phyloP scores from a whole-genome alignment of 2,329 filamentous ascomycete genomes.

The Fusarium nisikadoi region DNA sequence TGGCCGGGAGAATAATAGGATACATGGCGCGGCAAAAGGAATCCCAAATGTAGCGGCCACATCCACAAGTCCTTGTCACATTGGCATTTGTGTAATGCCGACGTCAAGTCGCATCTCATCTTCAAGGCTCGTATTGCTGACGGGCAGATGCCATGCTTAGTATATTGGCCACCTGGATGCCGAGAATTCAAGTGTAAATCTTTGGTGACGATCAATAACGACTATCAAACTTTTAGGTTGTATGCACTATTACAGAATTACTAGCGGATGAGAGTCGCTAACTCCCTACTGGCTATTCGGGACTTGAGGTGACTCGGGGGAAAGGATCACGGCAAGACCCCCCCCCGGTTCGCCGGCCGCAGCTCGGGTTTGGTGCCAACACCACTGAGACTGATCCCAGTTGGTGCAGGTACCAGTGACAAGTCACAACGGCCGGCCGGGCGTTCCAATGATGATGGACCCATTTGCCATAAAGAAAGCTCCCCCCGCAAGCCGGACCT shows the following conservation, averaged over 20 bases:
- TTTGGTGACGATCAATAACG: conserved; percentile 25
- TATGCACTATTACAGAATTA: conserved; percentile 2
- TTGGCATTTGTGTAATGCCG: conserved; percentile 1
- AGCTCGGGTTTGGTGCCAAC: conserved; percentile 23
- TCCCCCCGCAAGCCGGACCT: conserved; percentile 39
- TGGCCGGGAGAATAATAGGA: not conserved
- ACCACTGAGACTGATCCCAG: conserved; percentile 6
- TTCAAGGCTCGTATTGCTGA: conserved; percentile 6
- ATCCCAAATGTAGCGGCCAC: not conserved
- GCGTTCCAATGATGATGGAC: conserved; percentile 38
- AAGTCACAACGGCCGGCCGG: conserved; percentile 29
- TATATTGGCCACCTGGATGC: conserved; percentile 27
- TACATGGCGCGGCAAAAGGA: not conserved
- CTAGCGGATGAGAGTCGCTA: conserved; percentile 20
- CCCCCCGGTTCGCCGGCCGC: conserved; percentile 45
- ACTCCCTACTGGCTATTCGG: conserved; percentile 38
- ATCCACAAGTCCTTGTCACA: not conserved
- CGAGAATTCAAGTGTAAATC: conserved; percentile 16
- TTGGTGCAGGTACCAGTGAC: conserved; percentile 42
- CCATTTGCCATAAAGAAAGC: conserved; percentile 45
- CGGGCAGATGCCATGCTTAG: conserved; percentile 6
- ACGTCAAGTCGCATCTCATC: conserved; percentile 19
- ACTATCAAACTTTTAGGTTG: not conserved
- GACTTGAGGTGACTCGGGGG: conserved; percentile 42
- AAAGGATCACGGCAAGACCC: conserved; percentile 45